Base-by-base conservation (phyloP, 169 alveolate genomes). In the Plasmodium sp. region DNA sequence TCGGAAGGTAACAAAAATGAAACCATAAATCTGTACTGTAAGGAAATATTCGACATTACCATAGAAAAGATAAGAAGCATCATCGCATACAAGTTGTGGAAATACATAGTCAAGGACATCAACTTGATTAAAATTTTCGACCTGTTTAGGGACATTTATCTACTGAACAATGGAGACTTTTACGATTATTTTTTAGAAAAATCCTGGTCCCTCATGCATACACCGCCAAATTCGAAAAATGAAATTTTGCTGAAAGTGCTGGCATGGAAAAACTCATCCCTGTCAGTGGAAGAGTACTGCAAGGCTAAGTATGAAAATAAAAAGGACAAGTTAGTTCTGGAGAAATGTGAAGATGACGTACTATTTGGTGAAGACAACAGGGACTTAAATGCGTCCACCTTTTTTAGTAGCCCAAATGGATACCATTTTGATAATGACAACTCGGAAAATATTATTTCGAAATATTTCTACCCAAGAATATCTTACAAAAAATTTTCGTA, bases 61-160 rank as follows among this genome's bases (percentile, higher is more conserved):
- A 93, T 96, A 16, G 97, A 90, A 79, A 83, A 80, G 45, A 95
- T 94, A 73, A 75, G 97, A 74, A 48, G 80, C 81, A 93, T 94
- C 84, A 81, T 96, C 33, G 96, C 97, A 14, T 88, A 88, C 79
- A 82, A 84, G 80, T 95, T 96, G 54, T 95, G 97, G 97, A 83
- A 67, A 27, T 93, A 88, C 34, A 81, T 95, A 73, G 96, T 95
- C 36, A 88, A 92, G 41, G 95, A 92, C 72, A 72, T 83, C 2
- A 90, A 96, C 84, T 80, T 96, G 71, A 54, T 71, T 36, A 92
- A 84, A 67, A 84, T 92, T 18, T 83, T 96, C 51, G 84, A 80
- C 22, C 56, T 94, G 31, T 94, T 95, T 86, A 95, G 88, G 86
- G 95, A 93, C 33, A 81, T 96, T 36, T 96, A 96, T 94, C 58